Conservation (phyloP, 2,329 filamentous ascomycete genomes). For the Phialophora tarda region DNA sequence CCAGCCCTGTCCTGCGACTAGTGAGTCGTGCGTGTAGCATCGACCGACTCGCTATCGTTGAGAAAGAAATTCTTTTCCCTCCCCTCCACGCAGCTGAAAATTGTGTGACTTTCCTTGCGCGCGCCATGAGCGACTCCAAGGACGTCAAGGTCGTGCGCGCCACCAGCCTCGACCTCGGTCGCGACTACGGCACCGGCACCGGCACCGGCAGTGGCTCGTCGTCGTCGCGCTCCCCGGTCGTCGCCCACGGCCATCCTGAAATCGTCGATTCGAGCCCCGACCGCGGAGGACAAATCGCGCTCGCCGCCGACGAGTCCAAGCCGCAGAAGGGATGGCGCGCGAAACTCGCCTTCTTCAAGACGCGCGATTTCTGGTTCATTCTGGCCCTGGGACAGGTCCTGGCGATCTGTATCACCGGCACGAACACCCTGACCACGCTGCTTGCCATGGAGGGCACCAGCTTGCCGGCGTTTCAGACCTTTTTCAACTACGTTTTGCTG, state of each 20-base stretch:
- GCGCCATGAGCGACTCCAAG: conserved; percentile 35
- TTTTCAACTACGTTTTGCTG: conserved; percentile 92
- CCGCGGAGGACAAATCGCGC: conserved; percentile 35
- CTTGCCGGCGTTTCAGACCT: conserved; percentile 92
- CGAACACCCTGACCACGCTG: conserved; percentile 86
- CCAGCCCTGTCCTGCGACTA: conserved; percentile 16
- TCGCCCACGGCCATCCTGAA: conserved; percentile 48
- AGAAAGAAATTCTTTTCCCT: neutral
- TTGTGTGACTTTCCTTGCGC: conserved; percentile 1
- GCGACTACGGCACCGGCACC: conserved; percentile 28
- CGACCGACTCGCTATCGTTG: conserved; percentile 7
- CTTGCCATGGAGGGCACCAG: conserved; percentile 71
- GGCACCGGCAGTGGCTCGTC: conserved; percentile 21
- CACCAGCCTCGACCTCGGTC: conserved; percentile 34
- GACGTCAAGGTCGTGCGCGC: conserved; percentile 31
- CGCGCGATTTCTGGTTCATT: conserved; percentile 85
- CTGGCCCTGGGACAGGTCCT: conserved; percentile 81
- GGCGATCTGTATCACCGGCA: conserved; percentile 86
- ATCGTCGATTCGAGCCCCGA: conserved; percentile 39
- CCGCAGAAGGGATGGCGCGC: conserved; percentile 52
- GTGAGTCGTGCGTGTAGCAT: conserved; percentile 6
- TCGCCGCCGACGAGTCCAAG: conserved; percentile 47
- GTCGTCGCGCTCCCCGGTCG: conserved; percentile 21
- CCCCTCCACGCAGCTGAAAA: neutral
- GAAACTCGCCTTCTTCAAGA: conserved; percentile 73